These are phyloP conservation scores for Claviceps sp. DNA, from an alignment of 2,329 filamentous ascomycete species.

Conservation along the genomic window DNA sequence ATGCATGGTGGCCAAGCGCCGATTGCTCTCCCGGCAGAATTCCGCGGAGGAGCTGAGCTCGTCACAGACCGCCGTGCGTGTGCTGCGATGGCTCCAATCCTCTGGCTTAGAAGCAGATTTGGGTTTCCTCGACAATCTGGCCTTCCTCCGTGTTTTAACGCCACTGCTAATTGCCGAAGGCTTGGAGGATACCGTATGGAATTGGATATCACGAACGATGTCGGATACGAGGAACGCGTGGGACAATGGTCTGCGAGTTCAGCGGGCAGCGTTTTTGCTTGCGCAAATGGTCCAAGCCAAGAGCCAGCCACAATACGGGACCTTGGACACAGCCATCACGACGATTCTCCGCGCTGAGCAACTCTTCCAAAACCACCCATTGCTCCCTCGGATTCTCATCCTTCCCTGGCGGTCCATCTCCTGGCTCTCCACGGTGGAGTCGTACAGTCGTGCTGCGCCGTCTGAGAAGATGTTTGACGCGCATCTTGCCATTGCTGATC, in stretches of 20 bases:
- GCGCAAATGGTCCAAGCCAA: conserved; percentile 29
- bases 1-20: conserved; percentile 35
- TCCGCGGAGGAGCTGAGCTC: conserved; percentile 19
- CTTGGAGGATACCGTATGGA: conserved; percentile 37
- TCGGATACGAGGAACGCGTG: conserved; percentile 12
- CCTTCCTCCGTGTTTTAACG: conserved; percentile 27
- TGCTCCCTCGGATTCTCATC: conserved; percentile 24
- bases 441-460: conserved; percentile 30
- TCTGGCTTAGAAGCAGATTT: conserved; percentile 34
- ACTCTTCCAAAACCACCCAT: conserved; percentile 23
- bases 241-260: conserved; percentile 12
- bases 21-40: conserved; percentile 20
- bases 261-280: conserved; percentile 20
- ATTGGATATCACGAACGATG: conserved; percentile 34
- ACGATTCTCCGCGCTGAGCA: conserved; percentile 33
- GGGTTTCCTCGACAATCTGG: conserved; percentile 27
- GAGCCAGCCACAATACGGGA: conserved; percentile 24
- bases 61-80: conserved; percentile 32
- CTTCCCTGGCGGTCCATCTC: conserved; percentile 34
- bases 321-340: conserved; percentile 36
- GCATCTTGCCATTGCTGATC: conserved; percentile 34
- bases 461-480: conserved; percentile 36
- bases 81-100: conserved; percentile 40
- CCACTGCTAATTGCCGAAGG: conserved; percentile 40
- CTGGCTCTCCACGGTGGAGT: conserved; percentile 38